Percentiles rank a stretch among this genome's conserved stretches.
These are phyloP conservation scores for Pistacia integerrima DNA, from an alignment of 345 rosid genomes.

Conservation along the genomic window DNA sequence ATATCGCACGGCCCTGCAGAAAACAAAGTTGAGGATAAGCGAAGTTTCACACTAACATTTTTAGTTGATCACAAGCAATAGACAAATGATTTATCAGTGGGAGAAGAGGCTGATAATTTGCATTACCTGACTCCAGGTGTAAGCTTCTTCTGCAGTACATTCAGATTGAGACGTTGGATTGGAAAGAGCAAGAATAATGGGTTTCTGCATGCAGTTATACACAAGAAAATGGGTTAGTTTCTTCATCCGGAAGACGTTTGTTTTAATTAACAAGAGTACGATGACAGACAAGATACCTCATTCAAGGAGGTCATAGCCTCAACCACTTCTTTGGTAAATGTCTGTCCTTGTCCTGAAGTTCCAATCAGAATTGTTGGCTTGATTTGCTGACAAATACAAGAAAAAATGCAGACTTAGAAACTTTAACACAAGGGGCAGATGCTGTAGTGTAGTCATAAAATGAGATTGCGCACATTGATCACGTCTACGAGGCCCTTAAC, in stretches of 20 bases:
- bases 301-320: conserved; percentile 86
- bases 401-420: conserved; percentile 13
- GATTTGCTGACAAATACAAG: conserved; percentile 54
- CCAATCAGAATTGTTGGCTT: conserved; percentile 93
- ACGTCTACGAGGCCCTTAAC: conserved; percentile 66
- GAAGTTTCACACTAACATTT: not conserved
- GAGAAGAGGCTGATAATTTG: conserved; percentile 5
- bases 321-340: conserved; percentile 85
- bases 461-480: conserved; percentile 54
- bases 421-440: not conserved
- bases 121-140: conserved; percentile 84
- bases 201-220: conserved; percentile 56
- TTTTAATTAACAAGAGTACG: not conserved
- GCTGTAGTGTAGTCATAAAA: not conserved
- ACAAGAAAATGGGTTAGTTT: conserved; percentile 13
- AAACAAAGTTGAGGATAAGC: not conserved
- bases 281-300: conserved; percentile 45
- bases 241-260: not conserved
- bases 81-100: not conserved
- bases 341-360: conserved; percentile 90
- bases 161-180: conserved; percentile 98
- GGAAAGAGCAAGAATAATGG: conserved; percentile 87
- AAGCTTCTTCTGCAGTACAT: conserved; percentile 97
- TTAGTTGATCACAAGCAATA: not conserved
- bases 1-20: conserved; percentile 83